A percentile compares a stretch with the other conserved stretches of the same genome.
Conservation (phyloP, 2,329 filamentous ascomycete species). For the Aspergillus japonicus region DNA sequence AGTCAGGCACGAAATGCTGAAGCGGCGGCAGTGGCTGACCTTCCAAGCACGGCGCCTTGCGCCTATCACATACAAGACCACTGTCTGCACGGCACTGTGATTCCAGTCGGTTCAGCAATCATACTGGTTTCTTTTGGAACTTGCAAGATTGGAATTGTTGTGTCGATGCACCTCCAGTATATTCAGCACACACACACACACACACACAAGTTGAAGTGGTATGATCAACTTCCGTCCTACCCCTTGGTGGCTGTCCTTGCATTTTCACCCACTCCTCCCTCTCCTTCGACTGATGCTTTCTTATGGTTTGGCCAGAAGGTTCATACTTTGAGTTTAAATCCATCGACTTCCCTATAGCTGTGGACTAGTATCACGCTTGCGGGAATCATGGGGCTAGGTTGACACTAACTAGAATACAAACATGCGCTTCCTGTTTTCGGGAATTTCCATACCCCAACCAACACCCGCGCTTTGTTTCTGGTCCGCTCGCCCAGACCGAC, state of each 20-base stretch:
- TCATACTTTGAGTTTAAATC: neutral
- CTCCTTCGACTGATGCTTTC: neutral
- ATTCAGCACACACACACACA: too few species aligned
- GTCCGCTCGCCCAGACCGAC: neutral
- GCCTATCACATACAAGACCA: neutral
- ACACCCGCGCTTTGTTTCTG: neutral
- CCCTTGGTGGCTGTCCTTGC: neutral
- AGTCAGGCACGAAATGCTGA: neutral
- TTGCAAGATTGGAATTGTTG: neutral
- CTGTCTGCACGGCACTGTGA: neutral
- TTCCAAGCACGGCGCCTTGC: neutral
- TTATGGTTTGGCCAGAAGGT: neutral
- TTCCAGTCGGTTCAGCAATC: neutral
- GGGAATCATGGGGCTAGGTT: neutral
- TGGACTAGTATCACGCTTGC: neutral
- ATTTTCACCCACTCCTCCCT: neutral
- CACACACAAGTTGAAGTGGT: neutral
- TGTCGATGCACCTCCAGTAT: neutral
- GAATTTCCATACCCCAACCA: neutral
- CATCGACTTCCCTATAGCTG: neutral
- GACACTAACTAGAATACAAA: neutral
- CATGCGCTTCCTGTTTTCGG: neutral
- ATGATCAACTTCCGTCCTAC: neutral
- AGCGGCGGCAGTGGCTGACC: neutral
- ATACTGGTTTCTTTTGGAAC: neutral